phyloP scores from a whole-genome alignment of 2,329 filamentous ascomycete species.

The Paecilomyces formosus region DNA sequence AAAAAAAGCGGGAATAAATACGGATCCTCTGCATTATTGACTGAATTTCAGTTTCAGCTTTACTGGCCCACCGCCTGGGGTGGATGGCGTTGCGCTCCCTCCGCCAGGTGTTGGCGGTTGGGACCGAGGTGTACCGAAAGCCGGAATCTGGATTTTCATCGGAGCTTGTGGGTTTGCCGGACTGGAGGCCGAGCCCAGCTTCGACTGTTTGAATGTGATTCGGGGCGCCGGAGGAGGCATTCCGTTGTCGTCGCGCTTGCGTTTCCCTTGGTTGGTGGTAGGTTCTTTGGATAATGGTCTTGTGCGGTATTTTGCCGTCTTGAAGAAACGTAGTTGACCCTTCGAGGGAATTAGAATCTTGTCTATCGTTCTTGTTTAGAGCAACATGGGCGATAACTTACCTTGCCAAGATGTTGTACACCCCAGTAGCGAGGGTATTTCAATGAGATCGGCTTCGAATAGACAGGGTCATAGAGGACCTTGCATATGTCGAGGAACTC shows the following conservation, averaged over 20 bases:
- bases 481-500: conserved; percentile 52
- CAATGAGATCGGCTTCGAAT: conserved; percentile 42
- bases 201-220: conserved; percentile 37
- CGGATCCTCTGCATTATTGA: conserved; percentile 10
- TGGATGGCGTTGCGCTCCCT: conserved; percentile 19
- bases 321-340: conserved; percentile 38
- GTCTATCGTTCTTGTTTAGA: neutral
- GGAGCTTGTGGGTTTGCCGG: conserved; percentile 7
- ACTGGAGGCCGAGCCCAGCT: conserved; percentile 8
- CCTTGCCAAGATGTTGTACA: conserved; percentile 46
- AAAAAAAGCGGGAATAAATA: neutral
- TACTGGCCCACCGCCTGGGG: conserved; percentile 26
- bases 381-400: conserved; percentile 13
- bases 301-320: conserved; percentile 31
- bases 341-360: conserved; percentile 10
- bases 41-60: conserved; percentile 38
- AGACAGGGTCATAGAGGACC: conserved; percentile 48
- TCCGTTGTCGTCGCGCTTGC: conserved; percentile 32
- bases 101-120: conserved; percentile 15
- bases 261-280: conserved; percentile 18
- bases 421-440: conserved; percentile 52
- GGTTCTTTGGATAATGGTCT: conserved; percentile 23
- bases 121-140: conserved; percentile 18
- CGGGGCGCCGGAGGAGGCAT: conserved; percentile 27
- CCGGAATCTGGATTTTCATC: conserved; percentile 28